A percentile compares a stretch with the other conserved stretches of the same genome.
Conservation (phyloP, 768 basidiomycete genomes). For the Tylopilus sp. region DNA sequence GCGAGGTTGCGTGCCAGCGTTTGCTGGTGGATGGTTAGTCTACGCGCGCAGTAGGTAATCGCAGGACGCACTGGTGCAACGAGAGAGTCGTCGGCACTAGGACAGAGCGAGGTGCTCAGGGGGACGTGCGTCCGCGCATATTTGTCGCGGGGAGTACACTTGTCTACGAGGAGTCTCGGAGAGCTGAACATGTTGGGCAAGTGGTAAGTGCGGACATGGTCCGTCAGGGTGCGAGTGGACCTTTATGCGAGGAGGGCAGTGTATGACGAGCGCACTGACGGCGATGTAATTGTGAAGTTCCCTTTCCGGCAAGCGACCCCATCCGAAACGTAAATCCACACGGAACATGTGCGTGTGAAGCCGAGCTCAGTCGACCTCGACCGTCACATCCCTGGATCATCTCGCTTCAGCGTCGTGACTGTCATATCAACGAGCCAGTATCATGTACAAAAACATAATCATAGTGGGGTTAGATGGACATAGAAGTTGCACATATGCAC, state of each 20-base stretch:
- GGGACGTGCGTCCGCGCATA: constrained; percentile 31
- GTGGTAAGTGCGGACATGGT: neutral
- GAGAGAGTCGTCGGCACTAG: constrained; percentile 29
- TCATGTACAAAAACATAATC: constrained; percentile 6
- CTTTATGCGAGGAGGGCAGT: constrained; percentile 23
- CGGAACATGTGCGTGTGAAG: constrained; percentile 7
- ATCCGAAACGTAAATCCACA: constrained; percentile 26
- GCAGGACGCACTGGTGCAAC: constrained; percentile 18
- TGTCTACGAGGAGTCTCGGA: constrained; percentile 31
- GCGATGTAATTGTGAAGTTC: constrained; percentile 11
- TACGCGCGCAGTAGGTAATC: neutral
- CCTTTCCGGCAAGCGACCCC: neutral
- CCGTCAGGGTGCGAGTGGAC: constrained; percentile 2
- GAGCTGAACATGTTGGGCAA: constrained; percentile 16
- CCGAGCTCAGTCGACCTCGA: constrained; percentile 8
- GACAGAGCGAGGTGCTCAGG: constrained; percentile 23
- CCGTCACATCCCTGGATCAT: constrained; percentile 8
- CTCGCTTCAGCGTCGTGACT: constrained; percentile 17
- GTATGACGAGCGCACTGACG: constrained; percentile 16
- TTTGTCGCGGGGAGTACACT: constrained; percentile 33
- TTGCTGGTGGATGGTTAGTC: constrained; percentile 16
- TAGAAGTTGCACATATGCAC: constrained; percentile 19
- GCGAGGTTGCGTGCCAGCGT: constrained; percentile 7
- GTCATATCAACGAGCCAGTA: constrained; percentile 14
- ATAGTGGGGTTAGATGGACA: constrained; percentile 22